Conservation (phyloP, 1,284 basidiomycete species). For the Mycena sp. region DNA sequence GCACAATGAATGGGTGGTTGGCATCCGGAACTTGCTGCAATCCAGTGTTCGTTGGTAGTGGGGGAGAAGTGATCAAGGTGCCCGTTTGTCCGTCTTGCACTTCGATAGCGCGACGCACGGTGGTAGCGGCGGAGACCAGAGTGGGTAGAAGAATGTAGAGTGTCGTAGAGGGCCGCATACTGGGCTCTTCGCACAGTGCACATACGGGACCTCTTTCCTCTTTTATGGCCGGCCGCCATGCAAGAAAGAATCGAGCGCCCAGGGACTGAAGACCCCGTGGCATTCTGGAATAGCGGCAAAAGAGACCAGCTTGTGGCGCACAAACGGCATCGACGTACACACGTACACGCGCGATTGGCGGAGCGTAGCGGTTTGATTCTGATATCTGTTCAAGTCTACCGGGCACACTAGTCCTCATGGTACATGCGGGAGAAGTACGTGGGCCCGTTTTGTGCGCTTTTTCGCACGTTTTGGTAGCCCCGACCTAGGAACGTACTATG, state of each 20-base stretch:
- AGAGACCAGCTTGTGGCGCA: conserved; percentile 1
- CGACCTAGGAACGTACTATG: conserved; percentile 4
- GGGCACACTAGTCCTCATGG: conserved; percentile 13
- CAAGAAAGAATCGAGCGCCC: conserved; percentile 6
- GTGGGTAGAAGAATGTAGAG: conserved; percentile 9
- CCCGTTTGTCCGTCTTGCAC: conserved; percentile 16
- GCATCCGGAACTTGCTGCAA: conserved; percentile 17
- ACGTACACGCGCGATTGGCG: neutral
- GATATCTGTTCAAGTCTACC: conserved; percentile 11
- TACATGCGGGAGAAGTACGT: conserved; percentile 7
- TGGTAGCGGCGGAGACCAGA: conserved; percentile 11
- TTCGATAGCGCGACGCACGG: conserved; percentile 6
- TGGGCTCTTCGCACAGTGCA: conserved; percentile 5
- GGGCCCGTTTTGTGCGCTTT: conserved; percentile 8
- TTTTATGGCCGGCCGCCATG: conserved; percentile 8
- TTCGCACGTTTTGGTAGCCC: conserved; percentile 3
- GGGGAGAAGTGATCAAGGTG: conserved; percentile 7
- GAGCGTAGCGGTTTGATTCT: conserved; percentile 3
- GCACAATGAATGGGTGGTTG: conserved; percentile 23
- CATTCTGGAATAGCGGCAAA: conserved; percentile 4
- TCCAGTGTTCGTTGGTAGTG: conserved; percentile 10
- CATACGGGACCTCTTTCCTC: conserved; percentile 1
- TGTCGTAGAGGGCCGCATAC: conserved; percentile 4
- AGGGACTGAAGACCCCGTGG: conserved; percentile 2
- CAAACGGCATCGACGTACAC: conserved; percentile 10